These are phyloP conservation scores for Theileria parva DNA, from an alignment of 169 alveolate genomes.

Conservation along the genomic window DNA sequence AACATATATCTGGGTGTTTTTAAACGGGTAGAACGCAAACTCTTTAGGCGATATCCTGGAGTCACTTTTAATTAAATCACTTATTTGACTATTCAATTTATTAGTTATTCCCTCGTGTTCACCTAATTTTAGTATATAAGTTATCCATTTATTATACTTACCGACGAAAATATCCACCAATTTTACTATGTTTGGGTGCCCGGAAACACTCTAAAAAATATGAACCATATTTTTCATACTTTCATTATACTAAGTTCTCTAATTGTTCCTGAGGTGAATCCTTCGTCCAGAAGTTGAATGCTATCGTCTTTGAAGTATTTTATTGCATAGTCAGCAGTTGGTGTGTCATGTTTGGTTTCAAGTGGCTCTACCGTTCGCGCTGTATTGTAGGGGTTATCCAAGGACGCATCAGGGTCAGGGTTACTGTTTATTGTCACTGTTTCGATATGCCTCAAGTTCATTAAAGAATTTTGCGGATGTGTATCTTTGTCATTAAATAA, in stretches of 20 bases:
- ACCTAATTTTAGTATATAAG: slow-evolving; percentile 12
- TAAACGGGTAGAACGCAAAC: slow-evolving; percentile 54
- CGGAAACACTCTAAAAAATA: slow-evolving; percentile 60
- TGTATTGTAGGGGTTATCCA: slow-evolving; percentile 21
- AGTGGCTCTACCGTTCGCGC: background rate
- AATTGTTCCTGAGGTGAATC: slow-evolving; percentile 84
- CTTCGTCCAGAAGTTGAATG: slow-evolving; percentile 84
- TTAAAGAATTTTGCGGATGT: slow-evolving; percentile 24
- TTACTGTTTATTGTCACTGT: slow-evolving; percentile 32
- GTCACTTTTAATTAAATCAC: slow-evolving; percentile 30
- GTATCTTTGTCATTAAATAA: slow-evolving; percentile 33
- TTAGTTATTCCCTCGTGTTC: slow-evolving; percentile 46
- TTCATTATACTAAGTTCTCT: slow-evolving; percentile 84
- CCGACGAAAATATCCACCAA: slow-evolving; percentile 76
- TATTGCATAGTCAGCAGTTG: slow-evolving; percentile 72
- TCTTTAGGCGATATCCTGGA: slow-evolving; percentile 26
- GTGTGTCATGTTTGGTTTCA: background rate
- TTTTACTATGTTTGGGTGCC: slow-evolving; percentile 76
- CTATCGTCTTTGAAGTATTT: slow-evolving; percentile 84
- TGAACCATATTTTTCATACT: slow-evolving; percentile 23
- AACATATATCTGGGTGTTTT: slow-evolving; percentile 71
- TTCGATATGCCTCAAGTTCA: slow-evolving; percentile 54
- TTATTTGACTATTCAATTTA: slow-evolving; percentile 40
- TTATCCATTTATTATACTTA: background rate
- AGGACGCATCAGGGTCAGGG: background rate